Conservation (phyloP, 495 filamentous ascomycete genomes). For the Aspergillus bridgeri region DNA sequence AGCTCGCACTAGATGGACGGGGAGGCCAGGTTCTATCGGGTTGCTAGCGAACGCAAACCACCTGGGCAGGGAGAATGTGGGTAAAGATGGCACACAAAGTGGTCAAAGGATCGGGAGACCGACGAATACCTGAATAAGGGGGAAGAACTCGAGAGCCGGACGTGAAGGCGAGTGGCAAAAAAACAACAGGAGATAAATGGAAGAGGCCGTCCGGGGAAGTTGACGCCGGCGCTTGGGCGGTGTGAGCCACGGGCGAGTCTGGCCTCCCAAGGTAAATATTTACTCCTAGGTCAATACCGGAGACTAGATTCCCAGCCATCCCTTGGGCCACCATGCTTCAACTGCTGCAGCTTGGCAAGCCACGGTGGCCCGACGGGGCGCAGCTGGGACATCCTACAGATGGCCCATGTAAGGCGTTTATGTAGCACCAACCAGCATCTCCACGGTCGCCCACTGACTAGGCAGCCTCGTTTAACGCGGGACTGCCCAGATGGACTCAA, state of each 20-base stretch:
- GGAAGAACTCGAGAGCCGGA: neutral
- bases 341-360: constrained; percentile 3
- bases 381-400: neutral
- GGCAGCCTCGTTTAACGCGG: neutral
- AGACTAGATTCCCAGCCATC: too few relatives aligned
- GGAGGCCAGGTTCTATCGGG: neutral
- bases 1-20: neutral
- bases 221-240: neutral
- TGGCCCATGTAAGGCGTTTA: neutral
- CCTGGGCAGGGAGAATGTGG: neutral
- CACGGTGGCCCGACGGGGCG: neutral
- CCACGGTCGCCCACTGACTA: neutral
- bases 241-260: neutral
- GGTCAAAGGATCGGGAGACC: neutral
- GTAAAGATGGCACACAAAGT: neutral
- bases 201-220: neutral
- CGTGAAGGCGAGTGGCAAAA: neutral
- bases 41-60: neutral
- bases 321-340: neutral
- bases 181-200: neutral
- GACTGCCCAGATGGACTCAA: neutral
- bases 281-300: too few relatives aligned
- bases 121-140: neutral
- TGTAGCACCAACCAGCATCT: neutral
- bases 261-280: neutral